These are phyloP conservation scores for Venturiaceae sp. DNA, from an alignment of 2,329 filamentous ascomycete genomes.

Conservation along the genomic window DNA sequence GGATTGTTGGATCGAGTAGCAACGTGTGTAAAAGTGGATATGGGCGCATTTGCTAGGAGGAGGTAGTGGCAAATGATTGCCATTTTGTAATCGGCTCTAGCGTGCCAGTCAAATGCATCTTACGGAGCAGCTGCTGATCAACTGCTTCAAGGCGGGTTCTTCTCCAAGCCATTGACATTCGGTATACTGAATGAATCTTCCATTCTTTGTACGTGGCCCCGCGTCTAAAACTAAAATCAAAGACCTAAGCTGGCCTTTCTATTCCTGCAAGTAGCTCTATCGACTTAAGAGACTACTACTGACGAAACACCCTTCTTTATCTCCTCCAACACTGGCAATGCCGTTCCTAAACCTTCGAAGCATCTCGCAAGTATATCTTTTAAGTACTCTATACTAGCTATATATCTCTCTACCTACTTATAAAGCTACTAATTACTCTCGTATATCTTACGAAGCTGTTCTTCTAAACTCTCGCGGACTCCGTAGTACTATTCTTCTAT, in stretches of 20 bases:
- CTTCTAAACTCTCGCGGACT: constrained; percentile 6
- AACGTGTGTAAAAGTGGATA: background rate
- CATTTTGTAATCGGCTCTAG: too few relatives aligned
- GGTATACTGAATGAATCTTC: background rate
- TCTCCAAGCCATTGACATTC: too few relatives aligned
- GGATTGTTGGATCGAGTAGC: constrained; percentile 1
- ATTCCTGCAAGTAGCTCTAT: constrained; percentile 1
- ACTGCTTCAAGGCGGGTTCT: too few relatives aligned
- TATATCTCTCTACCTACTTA: background rate
- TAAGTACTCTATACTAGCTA: background rate
- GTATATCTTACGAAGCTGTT: background rate
- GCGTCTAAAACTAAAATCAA: constrained; percentile 1
- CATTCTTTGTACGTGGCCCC: background rate
- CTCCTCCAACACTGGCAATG: constrained; percentile 1
- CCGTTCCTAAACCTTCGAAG: constrained; percentile 1
- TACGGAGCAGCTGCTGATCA: too few relatives aligned
- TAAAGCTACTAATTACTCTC: constrained; percentile 2
- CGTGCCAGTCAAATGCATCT: too few relatives aligned
- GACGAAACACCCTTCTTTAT: constrained; percentile 1
- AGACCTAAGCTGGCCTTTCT: background rate
- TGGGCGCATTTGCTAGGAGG: too few relatives aligned
- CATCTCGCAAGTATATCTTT: background rate
- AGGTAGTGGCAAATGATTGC: too few relatives aligned
- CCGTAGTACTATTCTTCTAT: constrained; percentile 11
- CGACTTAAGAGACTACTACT: too few relatives aligned